Conservation (phyloP, 805 yeast species). For the Wickerhamiella hasegawae region DNA sequence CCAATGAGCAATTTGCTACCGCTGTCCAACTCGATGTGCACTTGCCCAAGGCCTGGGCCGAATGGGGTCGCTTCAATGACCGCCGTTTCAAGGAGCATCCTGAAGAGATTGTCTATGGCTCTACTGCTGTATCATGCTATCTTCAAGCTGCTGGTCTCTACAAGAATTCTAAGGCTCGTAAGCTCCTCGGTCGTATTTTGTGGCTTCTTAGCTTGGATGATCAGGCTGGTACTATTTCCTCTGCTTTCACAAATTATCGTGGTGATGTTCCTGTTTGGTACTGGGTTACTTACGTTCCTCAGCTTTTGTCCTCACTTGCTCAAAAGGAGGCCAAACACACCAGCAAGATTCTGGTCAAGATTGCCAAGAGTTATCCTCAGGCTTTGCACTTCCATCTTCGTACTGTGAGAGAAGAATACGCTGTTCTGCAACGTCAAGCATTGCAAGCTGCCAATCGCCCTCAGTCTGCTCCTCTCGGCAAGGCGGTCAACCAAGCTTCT, state of each 20-base stretch:
- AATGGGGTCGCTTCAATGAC: slow-evolving; percentile 96
- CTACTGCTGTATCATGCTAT: slow-evolving; percentile 89
- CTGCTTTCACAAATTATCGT: slow-evolving; percentile 78
- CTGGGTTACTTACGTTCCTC: slow-evolving; percentile 96
- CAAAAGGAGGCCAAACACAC: slow-evolving; percentile 85
- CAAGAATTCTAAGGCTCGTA: slow-evolving; percentile 81
- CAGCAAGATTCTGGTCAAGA: slow-evolving; percentile 71
- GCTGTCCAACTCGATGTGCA: slow-evolving; percentile 93
- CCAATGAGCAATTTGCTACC: slow-evolving; percentile 94
- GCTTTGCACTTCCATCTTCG: slow-evolving; percentile 91
- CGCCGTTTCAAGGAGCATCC: slow-evolving; percentile 72
- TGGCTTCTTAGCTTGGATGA: slow-evolving; percentile 93
- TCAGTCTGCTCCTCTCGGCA: slow-evolving; percentile 17
- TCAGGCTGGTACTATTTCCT: slow-evolving; percentile 57
- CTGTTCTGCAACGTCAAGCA: slow-evolving; percentile 69
- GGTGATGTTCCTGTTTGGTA: slow-evolving; percentile 99
- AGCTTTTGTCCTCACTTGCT: slow-evolving; percentile 72
- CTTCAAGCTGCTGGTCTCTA: slow-evolving; percentile 95
- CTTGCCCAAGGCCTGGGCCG: slow-evolving; percentile 97
- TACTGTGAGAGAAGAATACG: slow-evolving; percentile 87
- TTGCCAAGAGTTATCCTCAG: slow-evolving; percentile 95
- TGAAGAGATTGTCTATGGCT: slow-evolving; percentile 65
- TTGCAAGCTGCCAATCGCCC: slow-evolving; percentile 26
- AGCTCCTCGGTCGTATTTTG: slow-evolving; percentile 70
- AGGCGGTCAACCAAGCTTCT: slow-evolving; percentile 4